These are phyloP conservation scores for Psilocybe sp. DNA, from an alignment of 768 basidiomycete species.

Conservation along the genomic window DNA sequence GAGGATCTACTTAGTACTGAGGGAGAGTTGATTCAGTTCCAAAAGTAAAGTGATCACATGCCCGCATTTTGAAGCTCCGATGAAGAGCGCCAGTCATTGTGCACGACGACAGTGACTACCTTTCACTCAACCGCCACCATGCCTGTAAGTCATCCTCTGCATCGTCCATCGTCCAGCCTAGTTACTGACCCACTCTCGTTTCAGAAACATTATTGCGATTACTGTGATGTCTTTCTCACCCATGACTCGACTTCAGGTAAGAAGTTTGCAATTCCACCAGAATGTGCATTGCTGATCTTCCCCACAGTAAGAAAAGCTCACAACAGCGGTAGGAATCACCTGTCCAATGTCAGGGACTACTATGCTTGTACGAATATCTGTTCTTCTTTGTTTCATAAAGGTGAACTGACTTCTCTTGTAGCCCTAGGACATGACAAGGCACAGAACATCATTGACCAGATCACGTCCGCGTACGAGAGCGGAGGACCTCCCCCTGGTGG, in stretches of 20 bases:
- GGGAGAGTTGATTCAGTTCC: no score
- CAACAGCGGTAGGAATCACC: slow-evolving; percentile 95
- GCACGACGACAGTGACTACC: not conserved
- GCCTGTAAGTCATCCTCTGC: slow-evolving; percentile 51
- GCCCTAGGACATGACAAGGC: slow-evolving; percentile 95
- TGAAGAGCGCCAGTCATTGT: slow-evolving; percentile 6
- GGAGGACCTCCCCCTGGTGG: slow-evolving; percentile 86
- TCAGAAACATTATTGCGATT: slow-evolving; percentile 93
- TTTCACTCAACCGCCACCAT: slow-evolving; percentile 35
- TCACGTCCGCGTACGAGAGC: slow-evolving; percentile 89
- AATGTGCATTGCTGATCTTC: slow-evolving; percentile 8
- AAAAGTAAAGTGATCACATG: slow-evolving; percentile 15
- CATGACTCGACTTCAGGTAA: slow-evolving; percentile 91
- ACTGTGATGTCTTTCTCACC: slow-evolving; percentile 91
- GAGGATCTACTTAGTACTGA: no score
- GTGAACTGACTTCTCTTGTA: slow-evolving; percentile 25
- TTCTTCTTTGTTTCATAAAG: not conserved
- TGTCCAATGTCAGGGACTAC: slow-evolving; percentile 95
- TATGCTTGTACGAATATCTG: slow-evolving; percentile 72
- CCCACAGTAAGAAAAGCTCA: slow-evolving; percentile 91
- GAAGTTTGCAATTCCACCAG: slow-evolving; percentile 12
- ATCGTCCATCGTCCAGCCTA: not conserved
- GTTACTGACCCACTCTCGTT: slow-evolving; percentile 8
- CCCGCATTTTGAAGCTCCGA: slow-evolving; percentile 24
- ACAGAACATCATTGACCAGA: slow-evolving; percentile 97